A percentile compares a stretch with the other conserved stretches of the same genome.
These are phyloP conservation scores for Eutypa lata DNA, from an alignment of 2,329 filamentous ascomycete genomes.

Conservation along the genomic window DNA sequence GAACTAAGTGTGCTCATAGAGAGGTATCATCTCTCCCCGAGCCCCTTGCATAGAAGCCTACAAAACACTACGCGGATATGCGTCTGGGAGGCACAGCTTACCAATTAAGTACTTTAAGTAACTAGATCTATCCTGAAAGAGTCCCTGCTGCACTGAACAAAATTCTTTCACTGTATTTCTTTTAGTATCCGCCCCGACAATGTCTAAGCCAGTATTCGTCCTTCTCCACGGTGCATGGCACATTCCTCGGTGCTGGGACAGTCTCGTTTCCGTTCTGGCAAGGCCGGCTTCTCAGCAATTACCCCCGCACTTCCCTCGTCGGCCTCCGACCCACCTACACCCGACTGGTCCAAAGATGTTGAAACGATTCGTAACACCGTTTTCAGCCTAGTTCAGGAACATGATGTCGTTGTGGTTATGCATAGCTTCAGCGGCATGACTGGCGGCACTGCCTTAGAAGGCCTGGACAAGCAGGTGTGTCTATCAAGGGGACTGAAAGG, in stretches of 20 bases:
- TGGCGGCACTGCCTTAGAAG: slow-evolving; percentile 18
- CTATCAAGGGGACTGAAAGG: slow-evolving; percentile 9
- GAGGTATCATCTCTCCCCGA: not conserved
- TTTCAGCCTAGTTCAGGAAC: slow-evolving; percentile 7
- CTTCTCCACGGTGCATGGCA: slow-evolving; percentile 23
- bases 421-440: slow-evolving; percentile 24
- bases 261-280: slow-evolving; percentile 11
- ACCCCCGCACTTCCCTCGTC: slow-evolving; percentile 18
- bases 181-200: slow-evolving; percentile 1
- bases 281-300: slow-evolving; percentile 12
- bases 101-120: no score
- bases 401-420: slow-evolving; percentile 18
- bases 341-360: slow-evolving; percentile 17
- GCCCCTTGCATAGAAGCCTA: not conserved
- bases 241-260: slow-evolving; percentile 14
- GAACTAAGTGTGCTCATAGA: not conserved
- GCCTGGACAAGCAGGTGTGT: slow-evolving; percentile 17
- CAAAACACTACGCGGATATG: not conserved
- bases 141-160: not conserved
- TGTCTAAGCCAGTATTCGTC: slow-evolving; percentile 17
- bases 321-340: slow-evolving; percentile 12
- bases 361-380: slow-evolving; percentile 13
- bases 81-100: not conserved
- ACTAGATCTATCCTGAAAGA: not conserved
- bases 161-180: not conserved